These are phyloP conservation scores for Bipolaris zeicola DNA, from an alignment of 2,329 filamentous ascomycete species.

Conservation along the genomic window DNA sequence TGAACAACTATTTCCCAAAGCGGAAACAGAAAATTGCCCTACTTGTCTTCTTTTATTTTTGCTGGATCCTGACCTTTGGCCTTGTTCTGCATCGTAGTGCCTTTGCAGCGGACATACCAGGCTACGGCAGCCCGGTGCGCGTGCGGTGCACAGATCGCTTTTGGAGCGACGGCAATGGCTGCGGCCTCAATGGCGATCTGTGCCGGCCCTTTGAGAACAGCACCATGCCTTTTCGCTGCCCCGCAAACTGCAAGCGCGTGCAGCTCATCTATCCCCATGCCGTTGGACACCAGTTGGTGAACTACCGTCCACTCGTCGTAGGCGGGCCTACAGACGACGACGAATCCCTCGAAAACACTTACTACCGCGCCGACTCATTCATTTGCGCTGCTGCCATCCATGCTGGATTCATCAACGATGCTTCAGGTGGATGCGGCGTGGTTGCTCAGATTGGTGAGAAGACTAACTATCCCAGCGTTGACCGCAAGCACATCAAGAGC, in stretches of 20 bases:
- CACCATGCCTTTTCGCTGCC: conserved; percentile 75
- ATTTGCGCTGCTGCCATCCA: conserved; percentile 86
- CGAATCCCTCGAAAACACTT: conserved; percentile 53
- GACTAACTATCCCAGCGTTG: conserved; percentile 66
- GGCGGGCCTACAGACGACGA: conserved; percentile 56
- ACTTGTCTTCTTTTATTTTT: conserved; percentile 63
- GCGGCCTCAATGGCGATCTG: conserved; percentile 73
- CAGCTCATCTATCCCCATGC: conserved; percentile 73
- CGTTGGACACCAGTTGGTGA: conserved; percentile 69
- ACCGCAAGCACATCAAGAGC: conserved; percentile 76
- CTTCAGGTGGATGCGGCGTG: conserved; percentile 80
- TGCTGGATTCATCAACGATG: conserved; percentile 74
- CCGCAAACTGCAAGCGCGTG: conserved; percentile 71
- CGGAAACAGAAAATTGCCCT: conserved; percentile 64
- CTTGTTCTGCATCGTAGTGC: conserved; percentile 70
- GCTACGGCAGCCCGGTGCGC: conserved; percentile 68
- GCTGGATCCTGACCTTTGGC: conserved; percentile 73
- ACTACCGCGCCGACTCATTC: conserved; percentile 89
- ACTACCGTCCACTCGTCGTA: conserved; percentile 61
- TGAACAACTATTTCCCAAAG: conserved; percentile 67
- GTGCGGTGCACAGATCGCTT: conserved; percentile 72
- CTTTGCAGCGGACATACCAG: conserved; percentile 64
- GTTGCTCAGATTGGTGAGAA: conserved; percentile 73
- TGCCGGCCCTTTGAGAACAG: conserved; percentile 76
- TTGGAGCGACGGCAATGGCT: conserved; percentile 71